Base-by-base conservation (phyloP, 208 protist species). In the Angomonas deanei region DNA sequence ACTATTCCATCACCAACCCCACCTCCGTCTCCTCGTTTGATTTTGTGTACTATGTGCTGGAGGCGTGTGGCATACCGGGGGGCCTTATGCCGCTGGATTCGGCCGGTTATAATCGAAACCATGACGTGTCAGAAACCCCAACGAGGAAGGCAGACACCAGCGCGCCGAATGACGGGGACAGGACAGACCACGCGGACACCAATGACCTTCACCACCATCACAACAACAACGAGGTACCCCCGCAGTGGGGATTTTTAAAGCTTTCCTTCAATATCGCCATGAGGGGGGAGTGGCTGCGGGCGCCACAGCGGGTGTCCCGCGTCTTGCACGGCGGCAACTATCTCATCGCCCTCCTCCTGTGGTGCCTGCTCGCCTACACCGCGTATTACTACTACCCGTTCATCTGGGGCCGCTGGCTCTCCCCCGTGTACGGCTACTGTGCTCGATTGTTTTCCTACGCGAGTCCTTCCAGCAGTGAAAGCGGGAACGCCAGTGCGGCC, bases 251-350 rank as follows among this genome's bases (percentile, higher is more conserved):
- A 26, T 84, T 95, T 0, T 70, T 99, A 23, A 98, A 99, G 76
- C 97, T 99, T 65, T 94, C 97, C 3, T 96, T 94, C 0, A 98
- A 99, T 76, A 97, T 99, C 77, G 99, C 91, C 71, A 91, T 98
- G 4, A 83, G 99, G 47, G 98, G 91, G 4, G 49, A 78, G 55
- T 87, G 76, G 78, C 64, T 80, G 47, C 50, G 73, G 24, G 66
- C 64, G 10, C 64, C 71, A 46, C 64, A 65, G 17, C 65, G 81
- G 17, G 46, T 68, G 55, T 72, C 74, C 32, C 68, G 81, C 21
- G 64, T 75, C 17, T 24, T 74, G 56, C 76, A 87, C 55, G 81
- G 77, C 11, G 81, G 81, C 26, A 87, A 62, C 60, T 66, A 78
- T 38, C 57, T 68, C 2, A 64, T 59, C 19, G 72, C 81, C 5